A percentile compares a stretch with the other conserved stretches of the same genome.
These are phyloP conservation scores for Guyanaporus albipodus DNA, from an alignment of 768 basidiomycete species.

Conservation along the genomic window DNA sequence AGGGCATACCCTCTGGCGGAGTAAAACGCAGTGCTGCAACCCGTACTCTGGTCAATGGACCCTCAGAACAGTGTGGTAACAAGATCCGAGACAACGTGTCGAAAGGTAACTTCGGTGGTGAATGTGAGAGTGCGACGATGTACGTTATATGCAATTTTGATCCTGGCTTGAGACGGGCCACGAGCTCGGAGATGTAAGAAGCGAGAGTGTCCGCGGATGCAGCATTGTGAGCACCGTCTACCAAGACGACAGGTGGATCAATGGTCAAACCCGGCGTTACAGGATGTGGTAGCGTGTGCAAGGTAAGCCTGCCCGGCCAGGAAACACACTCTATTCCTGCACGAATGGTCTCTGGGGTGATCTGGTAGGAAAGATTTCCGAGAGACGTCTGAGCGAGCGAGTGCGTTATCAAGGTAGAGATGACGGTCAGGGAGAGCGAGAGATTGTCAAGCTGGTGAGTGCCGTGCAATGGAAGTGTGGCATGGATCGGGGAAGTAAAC, in stretches of 20 bases:
- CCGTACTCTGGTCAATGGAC: constrained; percentile 32
- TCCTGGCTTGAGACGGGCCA: constrained; percentile 18
- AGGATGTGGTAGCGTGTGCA: constrained; percentile 38
- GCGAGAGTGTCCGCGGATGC: constrained; percentile 69
- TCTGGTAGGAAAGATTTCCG: constrained; percentile 12
- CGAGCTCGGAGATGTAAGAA: constrained; percentile 47
- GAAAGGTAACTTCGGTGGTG: constrained; percentile 76
- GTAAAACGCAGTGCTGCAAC: constrained; percentile 64
- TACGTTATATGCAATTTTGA: constrained; percentile 52
- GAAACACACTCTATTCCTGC: constrained; percentile 53
- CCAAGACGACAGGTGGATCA: constrained; percentile 48
- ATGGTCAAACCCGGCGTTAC: constrained; percentile 10
- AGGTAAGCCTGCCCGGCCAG: constrained; percentile 88
- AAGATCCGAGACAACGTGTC: constrained; percentile 72
- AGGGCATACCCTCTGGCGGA: constrained; percentile 89
- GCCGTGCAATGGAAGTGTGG: constrained; percentile 67
- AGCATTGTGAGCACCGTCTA: constrained; percentile 93
- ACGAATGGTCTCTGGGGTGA: constrained; percentile 49
- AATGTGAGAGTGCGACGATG: constrained; percentile 79
- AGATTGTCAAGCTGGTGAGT: constrained; percentile 84
- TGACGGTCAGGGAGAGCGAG: constrained; percentile 58
- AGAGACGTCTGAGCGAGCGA: constrained; percentile 26
- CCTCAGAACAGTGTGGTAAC: constrained; percentile 31
- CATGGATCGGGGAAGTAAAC: constrained; percentile 42
- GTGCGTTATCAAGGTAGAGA: constrained; percentile 53